These are phyloP conservation scores for Neodidymelliopsis sp. DNA, from an alignment of 2,329 filamentous ascomycete species.

Conservation along the genomic window DNA sequence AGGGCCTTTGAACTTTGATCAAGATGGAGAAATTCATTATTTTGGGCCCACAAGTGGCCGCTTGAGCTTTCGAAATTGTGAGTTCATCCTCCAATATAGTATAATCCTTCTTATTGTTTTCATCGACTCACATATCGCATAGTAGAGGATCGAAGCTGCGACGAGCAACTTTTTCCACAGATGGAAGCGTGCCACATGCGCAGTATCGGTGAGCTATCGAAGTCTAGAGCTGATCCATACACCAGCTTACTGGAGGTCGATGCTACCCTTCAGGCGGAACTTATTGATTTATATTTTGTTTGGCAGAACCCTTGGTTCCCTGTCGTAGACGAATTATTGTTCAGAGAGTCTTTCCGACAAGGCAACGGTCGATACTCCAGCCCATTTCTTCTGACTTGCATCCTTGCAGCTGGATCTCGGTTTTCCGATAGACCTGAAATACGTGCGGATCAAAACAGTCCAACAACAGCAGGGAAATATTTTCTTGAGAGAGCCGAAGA, in stretches of 20 bases:
- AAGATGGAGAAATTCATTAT: constrained; percentile 46
- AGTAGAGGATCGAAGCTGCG: not conserved
- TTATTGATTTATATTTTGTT: constrained; percentile 47
- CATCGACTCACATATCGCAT: not conserved
- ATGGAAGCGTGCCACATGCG: not conserved
- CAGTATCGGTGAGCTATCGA: not conserved
- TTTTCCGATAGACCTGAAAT: not conserved
- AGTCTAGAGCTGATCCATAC: not conserved
- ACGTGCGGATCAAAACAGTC: not conserved
- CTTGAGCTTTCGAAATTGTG: constrained; percentile 37
- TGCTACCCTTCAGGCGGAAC: constrained; percentile 36
- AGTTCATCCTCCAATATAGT: too few relatives aligned
- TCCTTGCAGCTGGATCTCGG: constrained; percentile 4
- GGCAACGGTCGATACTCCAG: constrained; percentile 1
- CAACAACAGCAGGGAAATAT: not conserved
- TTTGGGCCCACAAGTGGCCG: constrained; percentile 50
- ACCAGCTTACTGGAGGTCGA: not conserved
- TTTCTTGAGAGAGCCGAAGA: constrained; percentile 5
- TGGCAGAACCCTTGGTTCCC: constrained; percentile 51
- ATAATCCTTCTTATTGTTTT: too few relatives aligned
- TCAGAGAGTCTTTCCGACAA: constrained; percentile 36
- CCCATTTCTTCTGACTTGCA: not conserved
- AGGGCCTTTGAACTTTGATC: constrained; percentile 48
- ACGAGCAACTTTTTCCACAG: not conserved
- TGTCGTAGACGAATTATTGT: constrained; percentile 47